Evolutionary conservation across 2,329 filamentous ascomycete species (phyloP).

Genomic region (Hymenoscyphus salicellus): DNA sequence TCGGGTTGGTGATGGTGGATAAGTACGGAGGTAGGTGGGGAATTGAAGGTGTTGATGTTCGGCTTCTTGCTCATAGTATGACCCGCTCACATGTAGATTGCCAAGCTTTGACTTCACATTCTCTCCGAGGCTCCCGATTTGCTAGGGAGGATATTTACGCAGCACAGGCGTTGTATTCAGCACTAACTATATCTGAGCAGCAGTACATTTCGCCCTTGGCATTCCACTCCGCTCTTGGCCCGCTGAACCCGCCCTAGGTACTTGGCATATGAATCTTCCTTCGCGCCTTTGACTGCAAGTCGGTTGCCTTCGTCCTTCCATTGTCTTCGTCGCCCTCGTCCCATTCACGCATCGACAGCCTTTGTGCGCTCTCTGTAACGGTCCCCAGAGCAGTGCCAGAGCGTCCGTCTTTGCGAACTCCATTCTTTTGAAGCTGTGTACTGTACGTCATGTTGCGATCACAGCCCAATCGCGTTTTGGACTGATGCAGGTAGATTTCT

Average conservation of each 20-base stretch:
- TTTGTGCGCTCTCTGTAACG: slow-evolving; percentile 35
- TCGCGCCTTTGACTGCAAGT: background rate
- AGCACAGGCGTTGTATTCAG: background rate
- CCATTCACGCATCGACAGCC: slow-evolving; percentile 31
- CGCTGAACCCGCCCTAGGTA: background rate
- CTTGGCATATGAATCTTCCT: slow-evolving; percentile 3
- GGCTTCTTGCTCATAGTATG: background rate
- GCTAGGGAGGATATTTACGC: background rate
- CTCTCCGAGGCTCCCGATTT: background rate
- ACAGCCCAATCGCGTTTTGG: slow-evolving; percentile 29
- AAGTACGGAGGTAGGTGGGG: background rate
- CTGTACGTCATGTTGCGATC: slow-evolving; percentile 28
- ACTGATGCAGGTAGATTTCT: slow-evolving; percentile 31
- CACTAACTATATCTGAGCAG: no score
- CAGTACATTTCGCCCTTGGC: background rate
- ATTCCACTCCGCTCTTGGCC: background rate
- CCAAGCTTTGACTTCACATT: slow-evolving; percentile 8
- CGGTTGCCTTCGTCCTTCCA: no score
- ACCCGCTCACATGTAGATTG: slow-evolving; percentile 4
- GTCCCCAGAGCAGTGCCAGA: slow-evolving; percentile 34
- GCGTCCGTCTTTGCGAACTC: slow-evolving; percentile 33
- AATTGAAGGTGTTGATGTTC: slow-evolving; percentile 3
- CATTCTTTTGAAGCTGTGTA: slow-evolving; percentile 25
- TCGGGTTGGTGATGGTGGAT: slow-evolving; percentile 4
- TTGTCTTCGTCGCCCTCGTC: slow-evolving; percentile 16